Conservation (phyloP, 2,329 filamentous ascomycete species). For the Beauveria asiatica region DNA sequence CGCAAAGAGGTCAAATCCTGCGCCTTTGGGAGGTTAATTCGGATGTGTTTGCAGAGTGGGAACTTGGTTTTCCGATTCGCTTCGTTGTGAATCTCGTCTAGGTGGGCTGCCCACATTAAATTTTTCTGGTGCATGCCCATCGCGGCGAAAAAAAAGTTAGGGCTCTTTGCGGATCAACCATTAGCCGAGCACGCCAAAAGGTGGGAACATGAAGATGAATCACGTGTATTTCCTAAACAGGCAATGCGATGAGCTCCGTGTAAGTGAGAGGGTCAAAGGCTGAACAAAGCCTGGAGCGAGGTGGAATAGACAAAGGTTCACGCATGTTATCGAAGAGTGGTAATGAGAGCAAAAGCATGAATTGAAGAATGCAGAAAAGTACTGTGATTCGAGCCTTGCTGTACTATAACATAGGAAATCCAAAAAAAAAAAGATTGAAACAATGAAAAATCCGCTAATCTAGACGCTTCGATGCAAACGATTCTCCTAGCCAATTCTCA, state of each 20-base stretch:
- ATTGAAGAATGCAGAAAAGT: neutral
- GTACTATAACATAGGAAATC: neutral
- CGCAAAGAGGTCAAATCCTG: slow-evolving; percentile 74
- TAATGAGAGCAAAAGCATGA: neutral
- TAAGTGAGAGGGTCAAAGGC: neutral
- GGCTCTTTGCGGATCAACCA: slow-evolving; percentile 22
- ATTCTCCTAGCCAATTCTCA: neutral
- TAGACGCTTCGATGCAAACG: neutral
- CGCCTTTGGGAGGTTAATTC: slow-evolving; percentile 39
- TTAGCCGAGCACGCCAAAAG: neutral
- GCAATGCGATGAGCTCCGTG: neutral
- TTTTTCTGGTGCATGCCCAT: slow-evolving; percentile 18
- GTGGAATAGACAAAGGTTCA: neutral
- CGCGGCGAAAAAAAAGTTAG: slow-evolving; percentile 24
- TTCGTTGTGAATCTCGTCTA: slow-evolving; percentile 7
- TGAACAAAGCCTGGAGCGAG: neutral
- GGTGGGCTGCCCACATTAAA: slow-evolving; percentile 16
- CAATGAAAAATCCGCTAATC: slow-evolving; percentile 12
- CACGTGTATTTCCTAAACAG: slow-evolving; percentile 5
- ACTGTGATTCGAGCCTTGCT: neutral
- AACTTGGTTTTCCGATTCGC: slow-evolving; percentile 9
- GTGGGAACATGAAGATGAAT: neutral
- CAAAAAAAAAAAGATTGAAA: neutral
- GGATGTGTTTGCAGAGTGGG: slow-evolving; percentile 12
- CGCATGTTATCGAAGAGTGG: neutral